Evolutionary conservation across 2,329 filamentous ascomycete genomes (phyloP).

Genomic region (Waltergamsia citrina): DNA sequence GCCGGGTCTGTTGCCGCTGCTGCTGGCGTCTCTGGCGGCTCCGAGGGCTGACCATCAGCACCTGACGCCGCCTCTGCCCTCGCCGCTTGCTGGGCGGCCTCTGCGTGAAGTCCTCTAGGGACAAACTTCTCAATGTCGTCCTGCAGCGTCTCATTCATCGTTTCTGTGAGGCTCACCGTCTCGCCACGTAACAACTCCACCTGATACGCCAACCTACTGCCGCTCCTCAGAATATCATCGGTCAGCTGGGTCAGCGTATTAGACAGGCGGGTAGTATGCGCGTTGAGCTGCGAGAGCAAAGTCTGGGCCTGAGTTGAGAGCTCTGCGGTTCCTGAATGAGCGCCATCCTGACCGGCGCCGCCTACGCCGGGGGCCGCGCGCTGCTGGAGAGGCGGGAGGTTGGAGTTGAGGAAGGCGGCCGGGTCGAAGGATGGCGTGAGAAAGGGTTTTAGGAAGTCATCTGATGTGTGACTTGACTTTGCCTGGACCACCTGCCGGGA

Average conservation of each 20-base stretch:
- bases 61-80: conserved; percentile 6
- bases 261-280: conserved; percentile 77
- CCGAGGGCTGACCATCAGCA: neutral
- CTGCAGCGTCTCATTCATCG: conserved; percentile 61
- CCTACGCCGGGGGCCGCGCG: conserved; percentile 14
- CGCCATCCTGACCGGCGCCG: neutral
- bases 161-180: conserved; percentile 69
- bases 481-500: conserved; percentile 29
- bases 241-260: conserved; percentile 79
- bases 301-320: conserved; percentile 74
- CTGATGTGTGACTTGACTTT: conserved; percentile 55
- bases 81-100: conserved; percentile 14
- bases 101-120: conserved; percentile 35
- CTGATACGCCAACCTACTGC: conserved; percentile 83
- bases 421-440: conserved; percentile 70
- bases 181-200: conserved; percentile 90
- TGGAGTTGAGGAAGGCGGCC: conserved; percentile 74
- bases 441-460: conserved; percentile 67
- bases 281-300: conserved; percentile 78
- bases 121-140: conserved; percentile 67
- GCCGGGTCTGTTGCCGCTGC: conserved; percentile 37
- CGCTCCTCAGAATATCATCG: conserved; percentile 87
- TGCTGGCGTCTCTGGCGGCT: conserved; percentile 6
- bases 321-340: conserved; percentile 44
- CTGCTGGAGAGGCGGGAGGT: conserved; percentile 58